These are phyloP conservation scores for Fomitopsis betulina DNA, from an alignment of 1,284 basidiomycete genomes.

Conservation along the genomic window DNA sequence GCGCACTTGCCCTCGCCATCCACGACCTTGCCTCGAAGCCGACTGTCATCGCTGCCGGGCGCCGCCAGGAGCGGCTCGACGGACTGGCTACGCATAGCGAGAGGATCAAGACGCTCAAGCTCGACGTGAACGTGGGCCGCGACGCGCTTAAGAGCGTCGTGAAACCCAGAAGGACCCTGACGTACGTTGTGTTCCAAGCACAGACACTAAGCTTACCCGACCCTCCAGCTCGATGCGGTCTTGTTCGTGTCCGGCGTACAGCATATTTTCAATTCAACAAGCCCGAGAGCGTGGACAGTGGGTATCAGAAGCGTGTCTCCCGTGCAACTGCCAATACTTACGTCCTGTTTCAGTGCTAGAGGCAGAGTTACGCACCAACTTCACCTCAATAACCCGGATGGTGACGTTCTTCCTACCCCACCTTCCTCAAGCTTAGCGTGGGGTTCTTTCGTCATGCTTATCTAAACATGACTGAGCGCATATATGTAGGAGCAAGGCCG, in stretches of 20 bases:
- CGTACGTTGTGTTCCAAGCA: constrained; percentile 29
- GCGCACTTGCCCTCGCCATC: constrained; percentile 51
- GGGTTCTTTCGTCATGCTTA: constrained; percentile 11
- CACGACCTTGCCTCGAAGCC: constrained; percentile 45
- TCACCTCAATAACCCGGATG: constrained; percentile 46
- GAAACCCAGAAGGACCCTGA: constrained; percentile 42
- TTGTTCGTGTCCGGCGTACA: constrained; percentile 52
- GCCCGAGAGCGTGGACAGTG: constrained; percentile 41
- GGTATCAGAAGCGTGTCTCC: constrained; percentile 9
- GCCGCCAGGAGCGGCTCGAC: constrained; percentile 47
- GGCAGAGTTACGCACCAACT: constrained; percentile 53
- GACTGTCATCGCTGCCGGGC: constrained; percentile 50
- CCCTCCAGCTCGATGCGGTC: constrained; percentile 45
- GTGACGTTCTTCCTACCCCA: constrained; percentile 53
- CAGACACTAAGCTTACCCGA: not conserved
- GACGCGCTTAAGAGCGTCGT: constrained; percentile 37
- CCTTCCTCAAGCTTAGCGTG: constrained; percentile 48
- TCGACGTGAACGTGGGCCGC: constrained; percentile 40
- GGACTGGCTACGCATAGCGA: constrained; percentile 35
- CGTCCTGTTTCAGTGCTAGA: constrained; percentile 28
- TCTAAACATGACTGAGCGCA: not conserved
- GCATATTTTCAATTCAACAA: constrained; percentile 43
- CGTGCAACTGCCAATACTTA: not conserved
- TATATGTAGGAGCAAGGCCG: constrained; percentile 33
- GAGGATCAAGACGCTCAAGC: constrained; percentile 34